Evolutionary conservation across 2,329 filamentous ascomycete genomes (phyloP).

Genomic region (Dactylella cylindrospora): DNA sequence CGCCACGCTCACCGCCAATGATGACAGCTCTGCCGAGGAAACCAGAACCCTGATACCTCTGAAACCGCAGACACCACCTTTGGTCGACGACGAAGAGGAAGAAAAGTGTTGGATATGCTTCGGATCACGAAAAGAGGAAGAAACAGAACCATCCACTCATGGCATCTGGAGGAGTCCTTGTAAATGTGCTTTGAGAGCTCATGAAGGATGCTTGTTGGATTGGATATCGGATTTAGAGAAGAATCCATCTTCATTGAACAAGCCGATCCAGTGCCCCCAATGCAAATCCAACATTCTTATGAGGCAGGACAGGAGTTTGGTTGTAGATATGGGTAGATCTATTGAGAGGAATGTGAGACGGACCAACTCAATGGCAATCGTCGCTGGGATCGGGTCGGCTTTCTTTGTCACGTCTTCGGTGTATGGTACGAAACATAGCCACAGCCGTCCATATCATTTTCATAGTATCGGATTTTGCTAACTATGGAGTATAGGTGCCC

Average conservation of each 20-base stretch:
- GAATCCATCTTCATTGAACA: constrained; percentile 50
- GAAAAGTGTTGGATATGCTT: constrained; percentile 70
- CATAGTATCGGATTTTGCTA: constrained; percentile 49
- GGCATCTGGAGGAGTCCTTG: constrained; percentile 80
- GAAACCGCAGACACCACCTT: constrained; percentile 20
- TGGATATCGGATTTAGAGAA: constrained; percentile 80
- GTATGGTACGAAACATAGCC: constrained; percentile 55
- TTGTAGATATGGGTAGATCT: constrained; percentile 67
- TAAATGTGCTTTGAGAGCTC: constrained; percentile 83
- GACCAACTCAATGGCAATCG: constrained; percentile 66
- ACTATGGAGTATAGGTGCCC: constrained; percentile 55
- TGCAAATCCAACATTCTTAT: constrained; percentile 82
- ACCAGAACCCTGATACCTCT: constrained; percentile 33
- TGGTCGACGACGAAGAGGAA: constrained; percentile 34
- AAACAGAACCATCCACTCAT: constrained; percentile 55
- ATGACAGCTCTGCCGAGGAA: constrained; percentile 35
- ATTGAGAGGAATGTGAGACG: constrained; percentile 61
- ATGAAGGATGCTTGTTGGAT: constrained; percentile 83
- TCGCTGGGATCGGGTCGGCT: constrained; percentile 54
- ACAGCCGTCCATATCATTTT: constrained; percentile 53
- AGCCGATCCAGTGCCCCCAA: constrained; percentile 78
- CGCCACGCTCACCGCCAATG: constrained; percentile 30
- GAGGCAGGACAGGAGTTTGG: constrained; percentile 69
- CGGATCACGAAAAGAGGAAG: constrained; percentile 65
- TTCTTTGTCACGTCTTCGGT: constrained; percentile 40